A percentile compares a stretch with the other conserved stretches of the same genome.
Evolutionary conservation across 352 stramenopile species (phyloP).

Genomic region (Phytophthora sp.): DNA sequence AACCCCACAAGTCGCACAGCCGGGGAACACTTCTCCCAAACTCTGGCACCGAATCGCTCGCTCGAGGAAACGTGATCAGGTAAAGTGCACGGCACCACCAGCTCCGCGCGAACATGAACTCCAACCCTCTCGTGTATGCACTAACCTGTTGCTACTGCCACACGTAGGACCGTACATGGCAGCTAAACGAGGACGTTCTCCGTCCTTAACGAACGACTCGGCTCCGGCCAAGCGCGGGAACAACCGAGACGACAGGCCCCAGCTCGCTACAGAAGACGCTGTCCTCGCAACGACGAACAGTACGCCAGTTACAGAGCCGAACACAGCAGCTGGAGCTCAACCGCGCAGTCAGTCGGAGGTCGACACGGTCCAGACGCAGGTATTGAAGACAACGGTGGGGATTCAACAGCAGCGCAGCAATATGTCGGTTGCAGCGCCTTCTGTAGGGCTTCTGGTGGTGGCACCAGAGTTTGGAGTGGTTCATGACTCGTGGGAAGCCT

Average conservation of each 20-base stretch:
- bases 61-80: slow-evolving; percentile 8
- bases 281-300: background rate
- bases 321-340: slow-evolving; percentile 4
- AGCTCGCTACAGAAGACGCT: background rate
- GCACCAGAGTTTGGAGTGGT: slow-evolving; percentile 54
- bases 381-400: slow-evolving; percentile 1
- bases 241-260: slow-evolving; percentile 10
- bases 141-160: slow-evolving; percentile 6
- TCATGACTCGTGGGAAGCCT: slow-evolving; percentile 70
- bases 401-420: background rate
- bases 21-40: slow-evolving; percentile 29
- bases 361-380: background rate
- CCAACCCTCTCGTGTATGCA: background rate
- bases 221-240: slow-evolving; percentile 25
- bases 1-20: slow-evolving; percentile 35
- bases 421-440: background rate
- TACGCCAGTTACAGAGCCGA: slow-evolving; percentile 6
- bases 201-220: slow-evolving; percentile 14
- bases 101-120: slow-evolving; percentile 3
- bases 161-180: slow-evolving; percentile 16
- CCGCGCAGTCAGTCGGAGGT: background rate
- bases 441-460: slow-evolving; percentile 31
- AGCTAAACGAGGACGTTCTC: slow-evolving; percentile 32
- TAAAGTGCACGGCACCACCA: background rate
- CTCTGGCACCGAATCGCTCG: slow-evolving; percentile 38